Evolutionary conservation across 257 asterid species (phyloP).

Genomic region (Capsicum rhomboideum): DNA sequence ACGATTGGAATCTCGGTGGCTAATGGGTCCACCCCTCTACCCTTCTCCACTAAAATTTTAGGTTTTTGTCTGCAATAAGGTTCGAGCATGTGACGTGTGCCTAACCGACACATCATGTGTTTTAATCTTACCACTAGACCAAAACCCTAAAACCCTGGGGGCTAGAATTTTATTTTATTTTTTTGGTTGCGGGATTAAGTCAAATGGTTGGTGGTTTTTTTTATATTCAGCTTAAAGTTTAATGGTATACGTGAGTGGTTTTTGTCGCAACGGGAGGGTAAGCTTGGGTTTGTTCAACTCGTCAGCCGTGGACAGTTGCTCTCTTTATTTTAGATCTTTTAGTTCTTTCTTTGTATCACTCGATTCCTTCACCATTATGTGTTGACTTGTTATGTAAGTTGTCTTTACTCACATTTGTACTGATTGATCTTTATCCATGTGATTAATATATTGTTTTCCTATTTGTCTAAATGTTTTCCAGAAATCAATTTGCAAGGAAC

Average conservation of each 20-base stretch:
- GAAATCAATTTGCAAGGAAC: conserved; percentile 84
- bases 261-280: not conserved
- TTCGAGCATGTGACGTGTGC: not conserved
- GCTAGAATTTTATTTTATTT: not conserved
- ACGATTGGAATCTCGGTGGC: not conserved
- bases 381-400: not conserved
- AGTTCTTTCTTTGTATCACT: not conserved
- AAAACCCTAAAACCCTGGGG: not conserved
- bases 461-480: conserved; percentile 28
- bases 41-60: not conserved
- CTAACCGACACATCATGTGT: not conserved
- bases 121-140: not conserved
- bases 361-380: not conserved
- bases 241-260: not conserved
- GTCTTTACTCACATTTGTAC: not conserved
- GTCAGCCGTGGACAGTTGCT: no score
- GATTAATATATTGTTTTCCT: not conserved
- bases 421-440: not conserved
- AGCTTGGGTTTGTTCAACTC: not conserved
- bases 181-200: not conserved
- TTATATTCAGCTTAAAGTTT: not conserved
- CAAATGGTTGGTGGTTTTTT: not conserved
- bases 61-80: not conserved
- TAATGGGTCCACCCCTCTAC: not conserved
- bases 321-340: not conserved